A percentile compares a stretch with the other conserved stretches of the same genome.
Evolutionary conservation across 2,329 filamentous ascomycete species (phyloP).

Genomic region (Aaosphaeria arxii): DNA sequence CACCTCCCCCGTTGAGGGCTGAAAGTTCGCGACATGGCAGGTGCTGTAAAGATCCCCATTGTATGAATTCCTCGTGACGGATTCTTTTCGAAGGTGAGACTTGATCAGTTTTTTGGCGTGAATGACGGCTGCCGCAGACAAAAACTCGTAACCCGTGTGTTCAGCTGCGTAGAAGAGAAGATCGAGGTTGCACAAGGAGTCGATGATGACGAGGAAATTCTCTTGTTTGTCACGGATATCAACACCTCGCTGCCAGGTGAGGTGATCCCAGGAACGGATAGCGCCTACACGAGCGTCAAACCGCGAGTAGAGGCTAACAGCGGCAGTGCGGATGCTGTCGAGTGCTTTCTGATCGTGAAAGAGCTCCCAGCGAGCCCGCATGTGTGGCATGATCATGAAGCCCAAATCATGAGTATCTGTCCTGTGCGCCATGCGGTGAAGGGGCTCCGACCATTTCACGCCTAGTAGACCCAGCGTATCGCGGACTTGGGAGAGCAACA

Average conservation of each 20-base stretch:
- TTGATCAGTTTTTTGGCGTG: not conserved
- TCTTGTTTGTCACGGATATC: not conserved
- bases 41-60: conserved; percentile 5
- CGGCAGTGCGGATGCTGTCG: not conserved
- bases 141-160: not conserved
- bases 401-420: conserved; percentile 1
- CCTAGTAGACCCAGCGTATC: not conserved
- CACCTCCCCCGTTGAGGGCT: conserved; percentile 29
- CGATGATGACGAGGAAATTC: conserved; percentile 1
- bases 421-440: not conserved
- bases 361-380: not conserved
- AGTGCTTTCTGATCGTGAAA: not conserved
- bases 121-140: not conserved
- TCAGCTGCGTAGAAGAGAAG: conserved; percentile 1
- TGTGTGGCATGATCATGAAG: not conserved
- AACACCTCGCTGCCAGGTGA: not conserved
- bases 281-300: not conserved
- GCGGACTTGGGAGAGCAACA: not conserved
- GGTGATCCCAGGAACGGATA: not conserved
- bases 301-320: not conserved
- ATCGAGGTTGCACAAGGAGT: not conserved
- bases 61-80: not conserved
- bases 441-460: not conserved
- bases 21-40: conserved; percentile 43
- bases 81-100: not conserved